A percentile compares a stretch with the other conserved stretches of the same genome.
Evolutionary conservation across 495 filamentous ascomycete species (phyloP).

Genomic region (Echria macrotheca): DNA sequence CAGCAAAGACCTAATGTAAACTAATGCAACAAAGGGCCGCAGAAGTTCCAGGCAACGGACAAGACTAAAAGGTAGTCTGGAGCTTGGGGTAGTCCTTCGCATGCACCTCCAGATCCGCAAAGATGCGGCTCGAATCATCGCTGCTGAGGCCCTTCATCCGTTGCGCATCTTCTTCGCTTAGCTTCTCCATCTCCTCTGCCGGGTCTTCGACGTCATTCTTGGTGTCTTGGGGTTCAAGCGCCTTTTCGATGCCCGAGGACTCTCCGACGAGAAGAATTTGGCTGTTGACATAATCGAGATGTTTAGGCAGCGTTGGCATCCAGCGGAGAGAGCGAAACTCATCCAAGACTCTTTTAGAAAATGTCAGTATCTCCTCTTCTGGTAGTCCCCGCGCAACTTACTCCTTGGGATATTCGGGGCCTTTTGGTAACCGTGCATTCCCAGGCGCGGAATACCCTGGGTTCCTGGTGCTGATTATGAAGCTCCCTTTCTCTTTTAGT

Average conservation of each 20-base stretch:
- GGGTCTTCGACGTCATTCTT: conserved; percentile 54
- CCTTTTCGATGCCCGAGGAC: conserved; percentile 57
- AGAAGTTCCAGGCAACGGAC: no score
- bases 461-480: conserved; percentile 75
- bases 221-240: conserved; percentile 50
- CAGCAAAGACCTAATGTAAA: no score
- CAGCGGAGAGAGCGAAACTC: conserved; percentile 72
- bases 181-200: conserved; percentile 40
- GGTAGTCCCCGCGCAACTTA: conserved; percentile 32
- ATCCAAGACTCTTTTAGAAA: conserved; percentile 47
- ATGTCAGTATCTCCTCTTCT: conserved; percentile 8
- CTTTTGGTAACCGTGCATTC: conserved; percentile 56
- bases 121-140: conserved; percentile 38
- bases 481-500: conserved; percentile 65
- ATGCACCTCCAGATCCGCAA: conserved; percentile 35
- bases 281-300: conserved; percentile 71
- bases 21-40: no score
- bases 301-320: conserved; percentile 66
- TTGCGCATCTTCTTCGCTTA: conserved; percentile 39
- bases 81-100: conserved; percentile 38
- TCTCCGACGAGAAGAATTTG: conserved; percentile 83
- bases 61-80: conserved; percentile 37
- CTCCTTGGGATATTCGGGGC: conserved; percentile 69
- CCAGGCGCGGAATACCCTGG: conserved; percentile 62
- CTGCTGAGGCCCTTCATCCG: conserved; percentile 33